Base-by-base conservation (phyloP, 2,329 filamentous ascomycete genomes). In the Capronia americana region DNA sequence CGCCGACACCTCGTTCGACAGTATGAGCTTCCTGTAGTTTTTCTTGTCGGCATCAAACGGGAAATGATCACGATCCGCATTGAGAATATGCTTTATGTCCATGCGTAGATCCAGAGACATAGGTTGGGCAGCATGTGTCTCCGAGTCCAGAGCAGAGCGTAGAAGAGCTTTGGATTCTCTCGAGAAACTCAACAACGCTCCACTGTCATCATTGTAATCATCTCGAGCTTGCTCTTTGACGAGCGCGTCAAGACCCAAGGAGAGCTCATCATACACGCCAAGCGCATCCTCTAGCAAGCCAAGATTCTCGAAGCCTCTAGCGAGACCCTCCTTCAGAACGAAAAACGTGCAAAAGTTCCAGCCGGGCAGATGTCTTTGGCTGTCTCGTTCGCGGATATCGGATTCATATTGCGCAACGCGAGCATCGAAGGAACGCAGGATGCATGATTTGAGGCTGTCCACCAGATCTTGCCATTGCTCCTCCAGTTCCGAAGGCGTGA, bases 271-370 rank as follows among this genome's bases (percentile, higher is more conserved):
- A 73, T 99, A 99, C 14, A 93, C 92, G 4, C 95, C 91, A 46
- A 99, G 81, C 2, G 95, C 94, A 83, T 99, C 95, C 75, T 99
- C 95, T 8, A 97, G 92, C 10, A 99, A 83, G 0, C 96, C 96
- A 2, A 98, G 93, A 75, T 92, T 98, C 77, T 99, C 96, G 72
- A 99, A 97, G 0, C 94, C 96, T 71, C 92, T 87, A 1, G 95
- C 94, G 41, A 99, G 81, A 0, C 95, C 95, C 77, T 99, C 95
- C 75, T 99, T 99, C 8, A 99, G 84, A 17, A 99, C 93, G 77
- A 99, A 99, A 77, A 99, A 99, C 0, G 95, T 99, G 79, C 95
- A 98, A 76, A 99, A 99, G 75, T 99, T 99, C 95, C 95, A 99
- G 0, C 95, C 95, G 0, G 95, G 95, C 20, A 99, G 80, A 38